Evolutionary conservation across 192 early-diverging fungal genomes (phyloP), one percentile per base, ranked within the genome.

Genomic region (Backusella parvicylindrica): DNA sequence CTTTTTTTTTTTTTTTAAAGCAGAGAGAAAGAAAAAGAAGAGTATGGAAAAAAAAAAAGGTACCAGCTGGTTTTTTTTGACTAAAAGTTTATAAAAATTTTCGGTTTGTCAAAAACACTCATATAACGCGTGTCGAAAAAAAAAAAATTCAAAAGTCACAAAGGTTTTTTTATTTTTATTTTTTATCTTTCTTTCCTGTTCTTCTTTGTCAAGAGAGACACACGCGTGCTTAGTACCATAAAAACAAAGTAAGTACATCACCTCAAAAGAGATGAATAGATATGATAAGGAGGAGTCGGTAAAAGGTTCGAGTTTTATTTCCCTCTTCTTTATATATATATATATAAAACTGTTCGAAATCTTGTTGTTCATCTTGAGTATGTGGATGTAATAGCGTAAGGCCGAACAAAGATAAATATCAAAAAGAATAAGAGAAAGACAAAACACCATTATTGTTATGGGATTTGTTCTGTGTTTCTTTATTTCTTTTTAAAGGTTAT

Each of bases 381-480:
- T 47, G 26, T 74, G 68, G 70, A 65, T 64, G 28, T 64, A 64
- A 69, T 67, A 64, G 28, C 60, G 81, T 82, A 82, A 82, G 81
- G 81, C 81, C 81, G 73, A 68, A 82, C 81, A 82, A 33, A 82
- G 64, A 82, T 69, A 16, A 76, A 79, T 47, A n/a, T 56, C 12
- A 31, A 64, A 30, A 33, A 28, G 16, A 33, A 36, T 1, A 0
- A 18, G 11, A 4, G 3, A 35, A 31, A 16, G 6, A 0, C 32
- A n/a, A 0, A 47, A 47, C 33, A 21, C 32, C 16, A 50, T n/a
- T 50, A 9, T 66, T 31, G 7, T n/a, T n/a, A 28, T 18, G 43
- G 41, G 28, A 1, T 23, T 2, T 16, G 18, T 49, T 47, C 6
- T 47, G 43, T 47, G 1, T 32, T 0, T 38, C 30, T 2, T 26